Conservation (phyloP, 768 basidiomycete species). For the Panaeolus cyanescens region DNA sequence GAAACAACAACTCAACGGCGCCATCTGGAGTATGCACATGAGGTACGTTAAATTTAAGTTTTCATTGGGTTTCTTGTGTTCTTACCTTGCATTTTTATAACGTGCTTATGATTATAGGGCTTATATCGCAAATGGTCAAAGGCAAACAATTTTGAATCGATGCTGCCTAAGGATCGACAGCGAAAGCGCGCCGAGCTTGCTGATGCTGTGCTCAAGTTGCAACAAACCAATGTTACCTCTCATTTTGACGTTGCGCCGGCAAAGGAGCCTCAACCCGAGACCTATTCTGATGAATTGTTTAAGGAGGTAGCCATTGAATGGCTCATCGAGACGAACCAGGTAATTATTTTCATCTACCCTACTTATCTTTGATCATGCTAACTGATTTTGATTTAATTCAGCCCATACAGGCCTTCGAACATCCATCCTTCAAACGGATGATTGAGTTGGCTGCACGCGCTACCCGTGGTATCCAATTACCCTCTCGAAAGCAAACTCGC, state of each 20-base stretch:
- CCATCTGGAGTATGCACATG: constrained; percentile 9
- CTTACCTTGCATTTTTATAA: background rate
- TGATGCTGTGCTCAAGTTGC: background rate
- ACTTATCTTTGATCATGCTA: too few species aligned
- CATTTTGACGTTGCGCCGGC: constrained; percentile 9
- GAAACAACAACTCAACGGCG: constrained; percentile 10
- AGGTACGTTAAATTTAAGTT: constrained; percentile 8
- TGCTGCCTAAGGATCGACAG: constrained; percentile 17
- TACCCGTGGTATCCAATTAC: background rate
- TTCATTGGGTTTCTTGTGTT: too few species aligned
- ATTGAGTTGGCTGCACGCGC: constrained; percentile 1
- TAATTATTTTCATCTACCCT: background rate
- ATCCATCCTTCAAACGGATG: constrained; percentile 7
- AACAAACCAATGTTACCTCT: constrained; percentile 9
- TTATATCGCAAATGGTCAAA: constrained; percentile 15
- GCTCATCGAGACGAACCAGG: constrained; percentile 11
- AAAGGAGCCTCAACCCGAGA: background rate
- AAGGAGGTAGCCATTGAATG: constrained; percentile 8
- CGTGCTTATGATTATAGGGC: background rate
- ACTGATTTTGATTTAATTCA: background rate
- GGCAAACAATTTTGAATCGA: constrained; percentile 12
- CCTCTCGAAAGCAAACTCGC: constrained; percentile 1
- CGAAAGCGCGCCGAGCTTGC: background rate
- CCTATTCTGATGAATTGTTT: constrained; percentile 3
- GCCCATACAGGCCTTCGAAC: constrained; percentile 8